phyloP scores from a whole-genome alignment of 2,329 filamentous ascomycete species.

The Immersiporthe knoxdaviesiana region DNA sequence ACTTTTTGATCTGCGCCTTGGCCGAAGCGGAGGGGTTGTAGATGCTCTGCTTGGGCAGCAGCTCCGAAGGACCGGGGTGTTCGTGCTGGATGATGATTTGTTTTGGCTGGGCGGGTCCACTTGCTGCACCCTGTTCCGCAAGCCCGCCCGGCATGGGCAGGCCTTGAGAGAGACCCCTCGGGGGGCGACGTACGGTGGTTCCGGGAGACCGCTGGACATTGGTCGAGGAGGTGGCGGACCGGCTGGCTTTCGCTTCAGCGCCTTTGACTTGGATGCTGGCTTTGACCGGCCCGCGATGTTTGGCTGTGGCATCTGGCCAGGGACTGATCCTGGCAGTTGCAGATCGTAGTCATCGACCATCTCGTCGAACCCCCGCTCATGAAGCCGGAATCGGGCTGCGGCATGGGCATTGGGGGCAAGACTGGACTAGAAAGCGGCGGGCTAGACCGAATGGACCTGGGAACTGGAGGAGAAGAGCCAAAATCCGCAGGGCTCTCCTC shows the following conservation, averaged over 20 bases:
- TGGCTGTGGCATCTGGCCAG: slow-evolving; percentile 24
- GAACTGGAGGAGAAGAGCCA: slow-evolving; percentile 85
- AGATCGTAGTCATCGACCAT: slow-evolving; percentile 65
- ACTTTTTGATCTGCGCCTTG: slow-evolving; percentile 22
- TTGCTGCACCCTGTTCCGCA: background rate
- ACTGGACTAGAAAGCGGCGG: slow-evolving; percentile 80
- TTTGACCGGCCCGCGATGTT: slow-evolving; percentile 13
- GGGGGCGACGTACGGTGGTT: background rate
- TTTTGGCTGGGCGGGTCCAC: background rate
- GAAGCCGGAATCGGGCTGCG: slow-evolving; percentile 76
- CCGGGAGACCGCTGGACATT: slow-evolving; percentile 5
- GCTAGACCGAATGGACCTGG: slow-evolving; percentile 62
- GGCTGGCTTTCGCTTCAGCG: slow-evolving; percentile 3
- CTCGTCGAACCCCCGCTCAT: slow-evolving; percentile 79
- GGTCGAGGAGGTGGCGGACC: slow-evolving; percentile 4
- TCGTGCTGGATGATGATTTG: slow-evolving; percentile 43
- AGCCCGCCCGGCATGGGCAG: background rate
- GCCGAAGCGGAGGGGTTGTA: slow-evolving; percentile 41
- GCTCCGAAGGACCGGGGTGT: slow-evolving; percentile 48
- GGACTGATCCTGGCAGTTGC: slow-evolving; percentile 44
- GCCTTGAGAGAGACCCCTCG: background rate
- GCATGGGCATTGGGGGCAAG: slow-evolving; percentile 61
- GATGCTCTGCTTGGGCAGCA: slow-evolving; percentile 47
- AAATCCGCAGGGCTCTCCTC: slow-evolving; percentile 78
- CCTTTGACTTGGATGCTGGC: slow-evolving; percentile 11